Base-by-base conservation (phyloP, 1,284 basidiomycete species). In the Sporisorium graminicola region DNA sequence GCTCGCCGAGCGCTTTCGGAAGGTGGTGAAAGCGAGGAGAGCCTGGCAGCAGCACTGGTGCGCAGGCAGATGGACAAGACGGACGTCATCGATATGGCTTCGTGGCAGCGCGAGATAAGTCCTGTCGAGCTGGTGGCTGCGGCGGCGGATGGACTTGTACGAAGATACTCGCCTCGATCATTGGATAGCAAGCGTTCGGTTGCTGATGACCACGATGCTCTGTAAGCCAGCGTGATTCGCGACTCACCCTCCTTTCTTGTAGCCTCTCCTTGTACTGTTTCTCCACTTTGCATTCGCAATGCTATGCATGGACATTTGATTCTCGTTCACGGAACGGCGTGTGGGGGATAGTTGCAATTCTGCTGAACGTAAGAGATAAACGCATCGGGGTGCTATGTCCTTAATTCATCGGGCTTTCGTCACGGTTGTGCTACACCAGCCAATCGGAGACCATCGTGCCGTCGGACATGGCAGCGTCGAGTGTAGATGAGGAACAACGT, bases 251-350 rank as follows among this genome's bases (percentile, higher is more conserved):
- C 44, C 7, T 27, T 26, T 4, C 29, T 50, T 31, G 49, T n/a
- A 31, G n/a, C 18, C 8, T 40, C 37, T 13, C 5, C 22, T 24
- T 55, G 49, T 33, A 33, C 12, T 47, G 9, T 31, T 20, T 31
- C 14, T 52, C 52, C 14, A 12, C 7, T n/a, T 40, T 29, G n/a
- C 20, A 26, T 29, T 64, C 51, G 62, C 58, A 65, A 59, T 66
- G 42, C 50, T 52, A 60, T 68, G 50, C 65, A 66, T 56, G 69
- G 69, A 66, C 69, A 66, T 63, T 72, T 26, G 37, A 5, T 31
- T 26, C 31, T 50, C 49, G 20, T 12, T 8, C 14, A 27, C 8
- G 26, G 44, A 46, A 9, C 9, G 18, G 49, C 18, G 27, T 33
- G 49, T 31, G 6, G n/a, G n/a, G n/a, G n/a, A 10, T 7, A 18